Evolutionary conservation across 2,329 filamentous ascomycete genomes (phyloP).

Genomic region (Aspergillus sojae): DNA sequence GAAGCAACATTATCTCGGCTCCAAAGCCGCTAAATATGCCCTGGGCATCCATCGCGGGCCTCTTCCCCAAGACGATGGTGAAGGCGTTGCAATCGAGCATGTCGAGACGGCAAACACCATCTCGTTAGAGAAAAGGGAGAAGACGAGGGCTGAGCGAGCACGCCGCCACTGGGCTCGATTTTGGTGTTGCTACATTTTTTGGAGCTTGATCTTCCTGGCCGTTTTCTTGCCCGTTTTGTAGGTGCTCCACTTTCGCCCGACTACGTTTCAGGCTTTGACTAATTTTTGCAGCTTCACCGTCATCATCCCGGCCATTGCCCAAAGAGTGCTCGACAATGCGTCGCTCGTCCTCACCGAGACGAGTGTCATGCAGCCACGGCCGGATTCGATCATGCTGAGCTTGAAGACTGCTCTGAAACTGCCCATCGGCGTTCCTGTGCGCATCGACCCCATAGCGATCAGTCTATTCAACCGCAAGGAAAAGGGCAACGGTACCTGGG

Average conservation of each 20-base stretch:
- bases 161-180: conserved; percentile 41
- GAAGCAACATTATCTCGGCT: conserved; percentile 29
- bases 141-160: conserved; percentile 30
- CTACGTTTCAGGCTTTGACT: background rate
- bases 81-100: conserved; percentile 27
- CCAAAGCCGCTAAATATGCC: conserved; percentile 33
- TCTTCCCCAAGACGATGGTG: conserved; percentile 19
- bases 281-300: conserved; percentile 38
- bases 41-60: conserved; percentile 36
- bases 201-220: conserved; percentile 39
- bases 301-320: conserved; percentile 45
- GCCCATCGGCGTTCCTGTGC: conserved; percentile 38
- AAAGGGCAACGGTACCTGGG: conserved; percentile 32
- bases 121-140: conserved; percentile 27
- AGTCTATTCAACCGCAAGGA: conserved; percentile 37
- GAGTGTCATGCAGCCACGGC: conserved; percentile 36
- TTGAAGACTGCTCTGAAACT: conserved; percentile 40
- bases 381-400: conserved; percentile 36
- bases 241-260: conserved; percentile 16
- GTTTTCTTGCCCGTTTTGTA: conserved; percentile 46
- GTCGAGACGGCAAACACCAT: conserved; percentile 31
- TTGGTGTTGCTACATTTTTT: conserved; percentile 42
- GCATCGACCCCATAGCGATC: conserved; percentile 39
- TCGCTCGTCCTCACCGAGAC: conserved; percentile 40
- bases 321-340: conserved; percentile 41